These are phyloP conservation scores for Allium sativum DNA, from an alignment of 106 monocot genomes.

Conservation along the genomic window DNA sequence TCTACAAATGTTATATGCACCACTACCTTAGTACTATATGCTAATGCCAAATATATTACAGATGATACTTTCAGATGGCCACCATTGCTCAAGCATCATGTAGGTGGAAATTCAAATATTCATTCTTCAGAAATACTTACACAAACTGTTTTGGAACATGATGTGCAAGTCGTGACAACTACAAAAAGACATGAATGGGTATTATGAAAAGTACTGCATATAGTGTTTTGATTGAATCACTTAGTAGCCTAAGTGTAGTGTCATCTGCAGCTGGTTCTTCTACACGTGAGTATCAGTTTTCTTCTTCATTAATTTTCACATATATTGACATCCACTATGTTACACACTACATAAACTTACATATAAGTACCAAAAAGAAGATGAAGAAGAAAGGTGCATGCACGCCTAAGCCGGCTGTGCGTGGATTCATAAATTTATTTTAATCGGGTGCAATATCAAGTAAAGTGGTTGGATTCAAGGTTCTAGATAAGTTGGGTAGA, in stretches of 20 bases:
- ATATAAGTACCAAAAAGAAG: too few relatives aligned
- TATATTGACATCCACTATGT: too few relatives aligned
- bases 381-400: too few relatives aligned
- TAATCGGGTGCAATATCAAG: too few relatives aligned
- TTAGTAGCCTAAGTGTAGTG: slow-evolving; percentile 57
- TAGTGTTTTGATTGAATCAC: slow-evolving; percentile 70
- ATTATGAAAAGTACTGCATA: slow-evolving; percentile 77
- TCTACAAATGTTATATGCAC: too few relatives aligned
- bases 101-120: not conserved
- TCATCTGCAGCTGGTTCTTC: slow-evolving; percentile 64
- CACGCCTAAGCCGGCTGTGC: too few relatives aligned
- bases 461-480: too few relatives aligned
- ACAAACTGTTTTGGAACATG: slow-evolving; percentile 11
- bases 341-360: too few relatives aligned
- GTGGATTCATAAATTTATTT: too few relatives aligned
- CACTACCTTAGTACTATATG: not conserved
- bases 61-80: not conserved
- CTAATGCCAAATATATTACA: not conserved
- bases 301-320: too few relatives aligned
- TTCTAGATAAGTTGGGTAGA: too few relatives aligned
- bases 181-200: slow-evolving; percentile 32
- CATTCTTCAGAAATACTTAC: not conserved
- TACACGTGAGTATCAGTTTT: slow-evolving; percentile 54
- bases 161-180: not conserved
- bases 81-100: not conserved